phyloP scores from a whole-genome alignment of 2,329 filamentous ascomycete species.

The Pezizomycotina sp. region DNA sequence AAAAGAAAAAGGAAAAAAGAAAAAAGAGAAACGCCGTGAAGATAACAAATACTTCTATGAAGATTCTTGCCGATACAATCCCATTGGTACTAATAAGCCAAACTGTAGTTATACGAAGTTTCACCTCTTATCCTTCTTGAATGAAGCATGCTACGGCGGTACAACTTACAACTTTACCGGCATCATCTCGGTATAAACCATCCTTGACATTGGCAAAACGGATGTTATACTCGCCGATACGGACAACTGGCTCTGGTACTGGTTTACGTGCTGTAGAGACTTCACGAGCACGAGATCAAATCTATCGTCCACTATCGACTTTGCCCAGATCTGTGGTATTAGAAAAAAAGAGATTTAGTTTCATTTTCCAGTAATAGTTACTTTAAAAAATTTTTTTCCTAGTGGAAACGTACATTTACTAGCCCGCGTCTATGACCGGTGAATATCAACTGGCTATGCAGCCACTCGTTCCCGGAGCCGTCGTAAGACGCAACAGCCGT shows the following conservation, averaged over 20 bases:
- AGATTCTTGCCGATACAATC: conserved; percentile 26
- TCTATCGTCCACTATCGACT: conserved; percentile 40
- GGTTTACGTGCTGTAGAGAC: conserved; percentile 63
- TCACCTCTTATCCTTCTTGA: too few species aligned
- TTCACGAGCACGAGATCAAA: conserved; percentile 69
- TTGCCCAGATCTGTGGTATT: conserved; percentile 38
- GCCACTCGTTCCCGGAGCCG: conserved; percentile 76
- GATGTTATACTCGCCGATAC: conserved; percentile 59
- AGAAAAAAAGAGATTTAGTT: conserved; percentile 2
- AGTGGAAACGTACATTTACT: conserved; percentile 46
- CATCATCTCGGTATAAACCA: conserved; percentile 86
- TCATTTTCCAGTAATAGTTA: conserved; percentile 17
- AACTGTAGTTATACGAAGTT: conserved; percentile 4
- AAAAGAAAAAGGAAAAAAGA: conserved; percentile 4
- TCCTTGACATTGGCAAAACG: conserved; percentile 63
- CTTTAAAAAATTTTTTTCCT: conserved; percentile 14
- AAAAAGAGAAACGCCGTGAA: conserved; percentile 3
- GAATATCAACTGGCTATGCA: conserved; percentile 70
- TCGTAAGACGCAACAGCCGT: conserved; percentile 84
- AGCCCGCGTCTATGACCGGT: conserved; percentile 73
- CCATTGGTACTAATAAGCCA: conserved; percentile 41
- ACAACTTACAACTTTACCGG: conserved; percentile 64
- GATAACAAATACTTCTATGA: conserved; percentile 5
- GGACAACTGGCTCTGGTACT: conserved; percentile 41
- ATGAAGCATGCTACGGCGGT: conserved; percentile 14